These are phyloP conservation scores for Hanseniaspora nectarophila DNA, from an alignment of 805 yeast species.

Conservation along the genomic window DNA sequence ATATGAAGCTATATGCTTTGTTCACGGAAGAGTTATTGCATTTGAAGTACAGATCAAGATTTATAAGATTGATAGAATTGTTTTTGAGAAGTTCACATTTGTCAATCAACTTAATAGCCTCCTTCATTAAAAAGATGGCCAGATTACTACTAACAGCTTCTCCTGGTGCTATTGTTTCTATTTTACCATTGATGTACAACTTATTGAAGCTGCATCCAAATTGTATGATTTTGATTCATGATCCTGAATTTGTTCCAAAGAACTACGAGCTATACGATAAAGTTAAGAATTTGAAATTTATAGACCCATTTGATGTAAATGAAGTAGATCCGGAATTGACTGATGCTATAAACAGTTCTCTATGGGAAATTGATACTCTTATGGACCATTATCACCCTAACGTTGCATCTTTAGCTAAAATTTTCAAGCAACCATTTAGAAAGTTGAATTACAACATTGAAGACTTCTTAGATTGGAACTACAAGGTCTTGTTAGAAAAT, in stretches of 20 bases:
- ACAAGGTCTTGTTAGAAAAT: conserved; percentile 49
- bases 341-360: conserved; percentile 67
- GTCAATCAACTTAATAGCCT: conserved; percentile 71
- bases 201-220: conserved; percentile 83
- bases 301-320: conserved; percentile 56
- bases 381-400: conserved; percentile 88
- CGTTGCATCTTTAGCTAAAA: conserved; percentile 80
- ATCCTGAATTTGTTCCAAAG: conserved; percentile 25
- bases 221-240: conserved; percentile 80
- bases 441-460: conserved; percentile 81
- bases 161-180: conserved; percentile 77
- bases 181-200: conserved; percentile 86
- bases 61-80: conserved; percentile 73
- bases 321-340: conserved; percentile 70
- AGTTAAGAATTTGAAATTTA: conserved; percentile 23
- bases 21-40: conserved; percentile 66
- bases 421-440: conserved; percentile 78
- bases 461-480: conserved; percentile 88
- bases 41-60: conserved; percentile 71
- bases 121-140: conserved; percentile 75
- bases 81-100: conserved; percentile 80
- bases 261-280: conserved; percentile 24
- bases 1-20: conserved; percentile 65
- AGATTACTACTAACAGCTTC: conserved; percentile 65
- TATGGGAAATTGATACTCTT: conserved; percentile 82